Conservation (phyloP, 2,329 filamentous ascomycete species). For the Teratosphaeria destructans region DNA sequence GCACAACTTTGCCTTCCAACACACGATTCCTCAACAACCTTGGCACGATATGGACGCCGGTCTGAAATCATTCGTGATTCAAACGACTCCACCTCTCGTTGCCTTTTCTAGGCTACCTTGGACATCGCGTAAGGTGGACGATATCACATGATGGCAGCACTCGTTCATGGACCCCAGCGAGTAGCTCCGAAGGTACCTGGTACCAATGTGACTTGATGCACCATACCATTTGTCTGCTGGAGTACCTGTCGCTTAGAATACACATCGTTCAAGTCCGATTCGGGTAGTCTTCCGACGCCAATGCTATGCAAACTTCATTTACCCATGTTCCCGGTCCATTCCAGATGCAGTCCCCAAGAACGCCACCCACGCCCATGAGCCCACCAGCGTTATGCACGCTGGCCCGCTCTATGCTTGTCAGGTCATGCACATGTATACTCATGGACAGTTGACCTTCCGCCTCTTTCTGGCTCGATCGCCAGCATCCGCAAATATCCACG, state of each 20-base stretch:
- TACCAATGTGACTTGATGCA: not conserved
- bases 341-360: not conserved
- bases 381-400: not conserved
- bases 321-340: not conserved
- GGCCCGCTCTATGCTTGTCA: not conserved
- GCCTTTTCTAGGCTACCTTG: not conserved
- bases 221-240: not conserved
- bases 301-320: not conserved
- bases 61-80: too few species aligned
- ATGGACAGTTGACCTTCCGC: not conserved
- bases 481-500: not conserved
- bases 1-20: too few species aligned
- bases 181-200: too few species aligned
- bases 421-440: not conserved
- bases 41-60: too few species aligned
- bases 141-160: too few species aligned
- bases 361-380: not conserved
- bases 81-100: too few species aligned
- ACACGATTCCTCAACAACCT: too few species aligned
- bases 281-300: not conserved
- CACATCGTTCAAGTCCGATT: not conserved
- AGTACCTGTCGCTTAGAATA: not conserved
- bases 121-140: not conserved
- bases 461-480: not conserved
- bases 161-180: too few species aligned